Conservation (phyloP, 495 filamentous ascomycete genomes). For the Hypoxylon crocopeplum region DNA sequence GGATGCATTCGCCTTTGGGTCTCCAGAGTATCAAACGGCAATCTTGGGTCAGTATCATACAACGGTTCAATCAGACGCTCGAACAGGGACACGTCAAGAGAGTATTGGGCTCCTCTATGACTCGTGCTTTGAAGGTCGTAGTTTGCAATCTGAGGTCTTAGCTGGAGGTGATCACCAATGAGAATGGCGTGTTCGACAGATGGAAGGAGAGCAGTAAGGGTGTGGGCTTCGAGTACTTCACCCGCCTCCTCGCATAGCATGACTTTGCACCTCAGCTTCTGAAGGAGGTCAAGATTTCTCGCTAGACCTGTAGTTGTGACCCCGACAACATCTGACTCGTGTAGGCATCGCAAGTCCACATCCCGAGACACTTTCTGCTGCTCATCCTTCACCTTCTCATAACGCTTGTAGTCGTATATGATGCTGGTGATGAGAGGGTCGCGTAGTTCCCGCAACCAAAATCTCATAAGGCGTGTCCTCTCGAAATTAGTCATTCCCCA, state of each 20-base stretch:
- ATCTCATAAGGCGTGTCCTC: constrained; percentile 38
- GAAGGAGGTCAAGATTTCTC: constrained; percentile 66
- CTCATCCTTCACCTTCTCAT: constrained; percentile 41
- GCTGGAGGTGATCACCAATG: constrained; percentile 79
- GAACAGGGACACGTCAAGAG: constrained; percentile 71
- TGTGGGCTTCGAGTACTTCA: constrained; percentile 76
- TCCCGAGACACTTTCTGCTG: constrained; percentile 54
- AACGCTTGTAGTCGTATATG: constrained; percentile 38
- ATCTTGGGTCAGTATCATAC: constrained; percentile 35
- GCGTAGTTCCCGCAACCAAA: constrained; percentile 59
- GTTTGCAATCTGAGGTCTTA: constrained; percentile 73
- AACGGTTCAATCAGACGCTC: constrained; percentile 66
- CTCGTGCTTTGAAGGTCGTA: constrained; percentile 69
- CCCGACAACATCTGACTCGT: constrained; percentile 68
- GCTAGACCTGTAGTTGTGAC: constrained; percentile 79
- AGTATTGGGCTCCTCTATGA: constrained; percentile 58
- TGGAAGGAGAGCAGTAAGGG: constrained; percentile 71
- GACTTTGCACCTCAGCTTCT: constrained; percentile 67
- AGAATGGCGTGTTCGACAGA: constrained; percentile 74
- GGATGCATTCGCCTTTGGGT: constrained; percentile 83
- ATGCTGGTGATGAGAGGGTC: constrained; percentile 45
- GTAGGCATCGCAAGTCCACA: constrained; percentile 59
- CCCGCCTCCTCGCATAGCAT: constrained; percentile 80
- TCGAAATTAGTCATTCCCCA: constrained; percentile 41
- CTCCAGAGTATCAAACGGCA: constrained; percentile 66